Base-by-base conservation (phyloP, 2,329 filamentous ascomycete species). In the Reticulascus tulasneorum region DNA sequence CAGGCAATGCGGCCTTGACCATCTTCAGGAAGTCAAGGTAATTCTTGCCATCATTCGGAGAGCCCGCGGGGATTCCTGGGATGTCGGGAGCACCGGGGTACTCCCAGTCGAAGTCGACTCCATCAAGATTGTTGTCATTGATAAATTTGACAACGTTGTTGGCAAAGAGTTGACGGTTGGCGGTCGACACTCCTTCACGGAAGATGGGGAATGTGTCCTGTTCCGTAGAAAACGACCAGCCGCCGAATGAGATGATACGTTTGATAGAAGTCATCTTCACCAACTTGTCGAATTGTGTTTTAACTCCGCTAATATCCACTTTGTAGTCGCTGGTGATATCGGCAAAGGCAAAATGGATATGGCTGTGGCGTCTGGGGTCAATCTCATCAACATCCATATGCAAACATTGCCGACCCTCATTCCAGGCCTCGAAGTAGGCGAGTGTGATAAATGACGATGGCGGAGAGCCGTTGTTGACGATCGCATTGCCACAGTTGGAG, bases 241-340 rank as follows among this genome's bases (percentile, higher is more conserved):
- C 67, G n/a, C 67, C 67, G 41, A 72, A 60, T 0, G 60, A 57
- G 3, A 71, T 7, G 27, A 70, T 60, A 11, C 49, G 50, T 38
- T 64, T 61, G 18, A 52, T 21, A 3, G 46, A 46, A 1, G 15
- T 40, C 7, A 56, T 21, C 0, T 33, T 29, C 26, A 44, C 50
- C 33, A 65, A 62, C 2, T 42, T 33, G 0, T 48, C 34, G 21
- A 58, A 65, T 29, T 60, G 45, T 2, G 46, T 37, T 6, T 51
- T 32, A 5, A 47, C 38, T 11, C 49, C 35, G 6, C 47, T 35
- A 17, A 58, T 23, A 3, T 47, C 38, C 5, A 59, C 47, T 3
- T 48, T 34, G 34, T 45, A 54, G 13, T 47, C 35, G 1, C 36
- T 11, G 1, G 49, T 54, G 22, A 64, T 27, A 1, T 42, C 33